Conservation (phyloP, 305 asterid species). For the Fraxinus baroniana region DNA sequence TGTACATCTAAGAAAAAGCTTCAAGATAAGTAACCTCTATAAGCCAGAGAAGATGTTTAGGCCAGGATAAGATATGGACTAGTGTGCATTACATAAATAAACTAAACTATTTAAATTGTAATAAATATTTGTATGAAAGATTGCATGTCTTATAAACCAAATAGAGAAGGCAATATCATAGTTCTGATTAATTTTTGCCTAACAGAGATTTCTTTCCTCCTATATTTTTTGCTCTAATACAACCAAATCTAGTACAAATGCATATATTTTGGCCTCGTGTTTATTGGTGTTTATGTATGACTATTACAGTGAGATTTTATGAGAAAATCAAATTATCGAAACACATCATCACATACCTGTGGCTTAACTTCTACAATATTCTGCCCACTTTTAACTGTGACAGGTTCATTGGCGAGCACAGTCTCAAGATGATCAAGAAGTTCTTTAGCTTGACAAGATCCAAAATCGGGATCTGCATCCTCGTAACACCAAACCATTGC, state of each 20-base stretch:
- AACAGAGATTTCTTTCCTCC: neutral
- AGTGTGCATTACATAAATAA: neutral
- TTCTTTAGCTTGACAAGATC: constrained; percentile 54
- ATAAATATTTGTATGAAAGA: neutral
- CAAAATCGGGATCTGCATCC: constrained; percentile 58
- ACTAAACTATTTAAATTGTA: neutral
- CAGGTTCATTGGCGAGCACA: constrained; percentile 66
- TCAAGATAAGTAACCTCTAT: neutral
- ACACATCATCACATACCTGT: constrained; percentile 44
- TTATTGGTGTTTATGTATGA: neutral
- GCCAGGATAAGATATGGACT: neutral
- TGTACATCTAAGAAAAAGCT: neutral
- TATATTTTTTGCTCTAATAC: neutral
- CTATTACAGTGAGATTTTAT: neutral
- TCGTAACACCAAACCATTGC: constrained; percentile 56
- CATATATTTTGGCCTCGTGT: neutral
- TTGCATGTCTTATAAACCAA: neutral
- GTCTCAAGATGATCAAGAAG: constrained; percentile 74
- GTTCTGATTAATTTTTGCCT: neutral
- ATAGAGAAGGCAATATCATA: neutral
- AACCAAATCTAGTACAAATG: neutral
- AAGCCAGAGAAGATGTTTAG: neutral
- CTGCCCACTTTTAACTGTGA: constrained; percentile 71
- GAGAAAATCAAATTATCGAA: neutral
- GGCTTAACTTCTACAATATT: constrained; percentile 83